Evolutionary conservation across 352 stramenopile genomes (phyloP), one percentile per base, ranked within the genome.

Genomic region (Blastocystis sp.): DNA sequence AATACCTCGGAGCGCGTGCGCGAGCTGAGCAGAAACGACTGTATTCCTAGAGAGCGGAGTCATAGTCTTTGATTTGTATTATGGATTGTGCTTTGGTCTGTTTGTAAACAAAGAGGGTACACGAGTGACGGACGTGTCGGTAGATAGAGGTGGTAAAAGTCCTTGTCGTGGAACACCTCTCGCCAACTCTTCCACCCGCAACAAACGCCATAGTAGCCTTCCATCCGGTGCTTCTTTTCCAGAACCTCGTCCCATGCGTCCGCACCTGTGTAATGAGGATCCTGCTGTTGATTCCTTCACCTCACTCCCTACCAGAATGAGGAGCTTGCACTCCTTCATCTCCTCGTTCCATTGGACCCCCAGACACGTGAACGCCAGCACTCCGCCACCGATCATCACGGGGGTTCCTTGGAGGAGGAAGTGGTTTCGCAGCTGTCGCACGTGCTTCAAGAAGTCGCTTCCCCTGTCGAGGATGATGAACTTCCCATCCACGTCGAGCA

Each of bases 341-440:
- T 87, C 81, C 1, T 88, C 88, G 49, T 93, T 91, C 72, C 91
- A 93, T 78, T 91, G 88, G 7, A 94, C 91, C 51, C 91, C 91
- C 38, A 94, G 71, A 16, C 93, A 53, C 4, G 91, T 94, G 88
- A 93, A 93, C 56, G 91, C 91, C 59, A 94, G 88, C 48, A 91
- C 89, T 0, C 90, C 91, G 34, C 91, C 91, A 27, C 91, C 87
- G 88, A 94, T 93, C 91, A 94, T 94, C 32, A 94, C 91, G 0
- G 91, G 91, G 40, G 91, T 93, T 24, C 91, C 91, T 51, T 94
- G 90, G 0, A 88, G 90, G 54, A 90, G 76, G 56, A 94, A 94
- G 81, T 94, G 91, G 59, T 92, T 87, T 61, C 90, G 87, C 6
- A 94, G 87, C 61, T 93, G 90, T 11, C 88, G 88, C 14, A 91